Percentiles rank a stretch among this genome's conserved stretches.
Evolutionary conservation across 2,329 filamentous ascomycete species (phyloP).

Genomic region (Penicillium griseofulvum): DNA sequence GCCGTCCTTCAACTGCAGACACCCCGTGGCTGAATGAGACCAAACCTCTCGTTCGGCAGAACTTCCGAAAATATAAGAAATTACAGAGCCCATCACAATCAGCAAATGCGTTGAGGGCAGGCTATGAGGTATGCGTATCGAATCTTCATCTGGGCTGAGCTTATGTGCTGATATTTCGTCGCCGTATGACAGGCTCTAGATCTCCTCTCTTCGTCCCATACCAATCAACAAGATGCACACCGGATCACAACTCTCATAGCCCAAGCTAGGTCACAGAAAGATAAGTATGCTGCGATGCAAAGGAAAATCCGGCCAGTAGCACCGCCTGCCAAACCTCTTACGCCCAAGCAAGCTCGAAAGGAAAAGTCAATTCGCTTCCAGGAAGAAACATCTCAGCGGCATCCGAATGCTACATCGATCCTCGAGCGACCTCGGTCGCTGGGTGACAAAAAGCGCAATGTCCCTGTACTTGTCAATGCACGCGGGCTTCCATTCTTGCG

Average conservation of each 20-base stretch:
- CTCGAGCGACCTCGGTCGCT: constrained; percentile 35
- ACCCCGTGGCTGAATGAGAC: constrained; percentile 23
- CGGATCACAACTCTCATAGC: constrained; percentile 29
- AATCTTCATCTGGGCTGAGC: background rate
- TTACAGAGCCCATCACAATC: constrained; percentile 42
- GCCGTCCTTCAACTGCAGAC: constrained; percentile 28
- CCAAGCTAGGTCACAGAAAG: constrained; percentile 22
- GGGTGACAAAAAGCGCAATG: constrained; percentile 37
- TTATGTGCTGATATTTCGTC: background rate
- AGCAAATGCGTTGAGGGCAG: constrained; percentile 40
- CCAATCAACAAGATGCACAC: constrained; percentile 23
- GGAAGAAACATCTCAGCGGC: constrained; percentile 28
- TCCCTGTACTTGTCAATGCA: constrained; percentile 44
- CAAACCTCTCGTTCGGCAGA: constrained; percentile 33
- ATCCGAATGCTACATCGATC: constrained; percentile 36
- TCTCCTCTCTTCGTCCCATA: constrained; percentile 34
- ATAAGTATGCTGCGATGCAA: constrained; percentile 22
- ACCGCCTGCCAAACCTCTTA: constrained; percentile 21
- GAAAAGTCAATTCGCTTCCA: constrained; percentile 26
- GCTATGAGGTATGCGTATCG: constrained; percentile 37
- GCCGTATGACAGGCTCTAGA: constrained; percentile 35
- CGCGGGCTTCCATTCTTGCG: constrained; percentile 44
- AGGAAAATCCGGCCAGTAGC: constrained; percentile 12
- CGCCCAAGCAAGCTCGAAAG: constrained; percentile 24
- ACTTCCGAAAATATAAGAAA: constrained; percentile 39